Base-by-base conservation (phyloP, 176 grass and related monocot genomes). In the Bothriochloa decipiens region DNA sequence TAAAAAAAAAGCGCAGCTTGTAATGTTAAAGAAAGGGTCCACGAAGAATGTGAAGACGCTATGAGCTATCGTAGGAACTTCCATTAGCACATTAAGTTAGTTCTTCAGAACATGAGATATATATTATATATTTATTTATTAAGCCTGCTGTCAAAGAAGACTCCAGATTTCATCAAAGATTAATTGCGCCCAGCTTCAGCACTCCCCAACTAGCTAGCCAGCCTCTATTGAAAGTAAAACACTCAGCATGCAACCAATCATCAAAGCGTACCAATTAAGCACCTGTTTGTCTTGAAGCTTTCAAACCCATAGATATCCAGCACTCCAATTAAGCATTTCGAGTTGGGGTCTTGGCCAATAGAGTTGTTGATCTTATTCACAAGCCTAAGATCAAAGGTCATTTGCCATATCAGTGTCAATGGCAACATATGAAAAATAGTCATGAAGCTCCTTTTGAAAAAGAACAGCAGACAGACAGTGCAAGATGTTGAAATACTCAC, bases 241-340 rank as follows among this genome's bases (percentile, higher is more conserved):
- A 17, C 39, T 63, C 49, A 87, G 32, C 40, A 83, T 74, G n/a
- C 68, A 86, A 74, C 8, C 50, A 89, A 84, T 77, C 67, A 87
- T 63, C 77, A 93, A 92, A 92, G 89, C 50, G 3, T 90, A 89
- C 91, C 93, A 75, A 78, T 84, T 77, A 89, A 92, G 91, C 96
- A 99, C 96, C 96, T 99, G 96, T 99, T 99, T 93, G 89, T 99
- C 88, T 96, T 99, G 91, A 99, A 99, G 88, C 96, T 99, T 88
- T 99, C 96, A 74, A 99, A 99, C 45, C 96, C 96, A 12, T 99
- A 99, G 80, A 99, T 99, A 92, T 99, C 96, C 13, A 99, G 89
- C 74, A 99, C 96, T 64, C 96, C 96, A 61, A 99, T 99, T 86
- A 99, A 89, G 70, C 82, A 86, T 74, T 96, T 94, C 55, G 96